Evolutionary conservation across 176 grass and related monocot species (phyloP).

Genomic region (Triticum monococcum): DNA sequence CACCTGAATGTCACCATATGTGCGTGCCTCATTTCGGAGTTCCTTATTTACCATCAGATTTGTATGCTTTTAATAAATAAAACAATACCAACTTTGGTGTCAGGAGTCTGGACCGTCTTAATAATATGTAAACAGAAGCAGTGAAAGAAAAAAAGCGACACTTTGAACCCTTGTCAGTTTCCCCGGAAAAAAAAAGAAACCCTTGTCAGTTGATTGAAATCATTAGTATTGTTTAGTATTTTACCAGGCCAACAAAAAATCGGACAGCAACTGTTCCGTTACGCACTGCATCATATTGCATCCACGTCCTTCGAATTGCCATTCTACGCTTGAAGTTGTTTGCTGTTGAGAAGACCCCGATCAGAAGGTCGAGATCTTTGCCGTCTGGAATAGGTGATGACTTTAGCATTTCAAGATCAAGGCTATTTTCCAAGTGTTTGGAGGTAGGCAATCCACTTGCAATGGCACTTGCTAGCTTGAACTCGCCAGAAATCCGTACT

Average conservation of each 20-base stretch:
- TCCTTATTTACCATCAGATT: constrained; percentile 84
- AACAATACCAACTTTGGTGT: background rate
- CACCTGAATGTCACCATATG: constrained; percentile 75
- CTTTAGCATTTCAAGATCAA: constrained; percentile 67
- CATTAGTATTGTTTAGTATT: background rate
- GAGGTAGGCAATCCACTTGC: constrained; percentile 85
- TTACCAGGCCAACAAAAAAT: constrained; percentile 97
- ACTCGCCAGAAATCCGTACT: constrained; percentile 70
- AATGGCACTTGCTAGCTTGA: constrained; percentile 76
- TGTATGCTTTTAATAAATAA: constrained; percentile 67
- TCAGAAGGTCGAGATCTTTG: constrained; percentile 73
- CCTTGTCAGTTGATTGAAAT: background rate
- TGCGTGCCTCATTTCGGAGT: constrained; percentile 76
- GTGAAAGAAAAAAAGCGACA: background rate
- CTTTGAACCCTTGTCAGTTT: background rate
- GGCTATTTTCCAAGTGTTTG: constrained; percentile 60
- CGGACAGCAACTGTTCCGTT: constrained; percentile 54
- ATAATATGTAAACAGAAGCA: background rate
- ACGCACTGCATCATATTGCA: constrained; percentile 79
- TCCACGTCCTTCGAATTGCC: constrained; percentile 90
- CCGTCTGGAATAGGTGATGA: constrained; percentile 48
- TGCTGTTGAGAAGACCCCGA: constrained; percentile 92
- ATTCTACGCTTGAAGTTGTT: constrained; percentile 97
- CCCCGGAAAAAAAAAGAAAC: background rate
- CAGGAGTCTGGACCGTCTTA: background rate